Evolutionary conservation across 1,139 yeast genomes (phyloP).

Genomic region (Geotrichum phurueaensis): DNA sequence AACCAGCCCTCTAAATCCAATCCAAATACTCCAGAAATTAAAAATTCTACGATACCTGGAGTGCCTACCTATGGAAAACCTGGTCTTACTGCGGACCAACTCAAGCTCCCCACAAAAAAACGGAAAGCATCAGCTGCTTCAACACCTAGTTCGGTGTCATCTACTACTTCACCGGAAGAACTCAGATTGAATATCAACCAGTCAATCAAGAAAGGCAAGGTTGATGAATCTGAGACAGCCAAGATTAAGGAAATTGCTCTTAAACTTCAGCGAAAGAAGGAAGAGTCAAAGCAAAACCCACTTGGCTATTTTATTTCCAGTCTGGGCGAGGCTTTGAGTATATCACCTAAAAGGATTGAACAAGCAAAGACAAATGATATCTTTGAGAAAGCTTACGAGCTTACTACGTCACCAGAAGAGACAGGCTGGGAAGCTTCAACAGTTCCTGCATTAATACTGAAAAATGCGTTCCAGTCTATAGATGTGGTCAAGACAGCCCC

Average conservation of each 20-base stretch:
- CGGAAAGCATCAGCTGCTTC: constrained; percentile 23
- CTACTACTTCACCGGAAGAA: constrained; percentile 17
- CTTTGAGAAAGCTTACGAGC: constrained; percentile 8
- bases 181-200: constrained; percentile 11
- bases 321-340: constrained; percentile 30
- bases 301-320: constrained; percentile 28
- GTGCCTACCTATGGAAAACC: constrained; percentile 29
- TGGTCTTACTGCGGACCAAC: constrained; percentile 30
- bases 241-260: constrained; percentile 21
- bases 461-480: constrained; percentile 28
- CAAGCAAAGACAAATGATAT: neutral
- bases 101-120: constrained; percentile 29
- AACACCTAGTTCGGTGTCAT: constrained; percentile 8
- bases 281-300: constrained; percentile 28
- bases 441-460: constrained; percentile 28
- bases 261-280: constrained; percentile 24
- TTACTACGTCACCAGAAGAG: constrained; percentile 24
- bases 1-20: neutral
- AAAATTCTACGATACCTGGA: constrained; percentile 24
- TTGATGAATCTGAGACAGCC: constrained; percentile 22
- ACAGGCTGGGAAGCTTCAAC: constrained; percentile 20
- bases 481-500: constrained; percentile 22
- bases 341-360: constrained; percentile 23
- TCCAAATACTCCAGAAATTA: constrained; percentile 15
- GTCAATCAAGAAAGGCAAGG: constrained; percentile 25